Evolutionary conservation across 179 eudicot genomes (phyloP), one percentile per base, ranked within the genome.

Genomic region (Camellia oleifera): DNA sequence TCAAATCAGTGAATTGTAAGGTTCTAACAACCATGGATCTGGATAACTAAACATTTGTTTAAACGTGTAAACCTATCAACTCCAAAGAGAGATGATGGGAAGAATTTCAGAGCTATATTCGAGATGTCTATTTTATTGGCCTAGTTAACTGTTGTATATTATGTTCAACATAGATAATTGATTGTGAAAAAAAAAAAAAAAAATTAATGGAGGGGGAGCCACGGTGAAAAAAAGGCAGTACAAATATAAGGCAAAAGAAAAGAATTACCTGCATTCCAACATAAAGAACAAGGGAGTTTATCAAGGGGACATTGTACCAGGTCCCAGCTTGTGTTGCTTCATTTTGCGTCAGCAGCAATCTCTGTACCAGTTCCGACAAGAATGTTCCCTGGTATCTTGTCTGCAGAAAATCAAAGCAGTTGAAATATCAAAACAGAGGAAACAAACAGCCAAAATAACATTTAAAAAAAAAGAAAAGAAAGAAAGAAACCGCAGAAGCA

Each of bases 211-310:
- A 67, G 45, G 46, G 71, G 48, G 71, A 67, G 40, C 71, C 3
- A 1, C 48, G 40, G 48, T 67, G 52, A 67, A 67, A 69, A 48
- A 1, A 44, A 26, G 14, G 26, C 68, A 44, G n/a, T 42, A 9
- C 32, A 62, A 42, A 60, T 56, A 57, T 44, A 32, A 32, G 87
- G 67, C 20, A 44, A 76, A 53, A 9, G 45, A 42, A 77, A 77
- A 52, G 61, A 13, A 18, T 63, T 72, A 94, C 98, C 97, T 93
- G 93, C 87, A 89, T 92, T 80, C 99, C 98, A 67, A 90, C 93
- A 83, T 96, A 91, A 52, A 96, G 94, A 69, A 96, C 99, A 78
- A 94, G 89, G 42, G 98, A 94, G 82, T 94, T 96, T 78, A 94
- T 94, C 80, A 94, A 80, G 40, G 96, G 98, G 74, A 90, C 97